phyloP scores from a whole-genome alignment of 2,329 filamentous ascomycete species.

The Raffaelea arxii region DNA sequence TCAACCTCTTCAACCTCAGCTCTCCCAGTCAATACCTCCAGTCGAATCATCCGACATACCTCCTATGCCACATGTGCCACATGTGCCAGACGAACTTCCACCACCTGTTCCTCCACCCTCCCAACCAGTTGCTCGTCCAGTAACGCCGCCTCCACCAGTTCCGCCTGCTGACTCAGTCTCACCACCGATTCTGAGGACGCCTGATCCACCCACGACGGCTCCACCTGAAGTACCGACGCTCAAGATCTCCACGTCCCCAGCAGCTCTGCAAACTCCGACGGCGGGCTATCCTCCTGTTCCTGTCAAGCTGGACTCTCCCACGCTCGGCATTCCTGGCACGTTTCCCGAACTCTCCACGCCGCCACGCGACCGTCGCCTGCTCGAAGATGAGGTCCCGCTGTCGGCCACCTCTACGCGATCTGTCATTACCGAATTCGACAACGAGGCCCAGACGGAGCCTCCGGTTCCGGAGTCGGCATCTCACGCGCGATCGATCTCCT shows the following conservation, averaged over 20 bases:
- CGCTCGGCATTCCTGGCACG: slow-evolving; percentile 55
- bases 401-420: slow-evolving; percentile 52
- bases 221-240: background rate
- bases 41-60: too few relatives aligned
- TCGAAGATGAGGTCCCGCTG: slow-evolving; percentile 30
- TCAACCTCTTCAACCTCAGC: too few relatives aligned
- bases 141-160: background rate
- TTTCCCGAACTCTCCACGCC: slow-evolving; percentile 35
- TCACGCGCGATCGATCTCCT: background rate
- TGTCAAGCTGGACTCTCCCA: slow-evolving; percentile 46
- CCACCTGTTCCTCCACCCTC: too few relatives aligned
- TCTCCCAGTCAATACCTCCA: too few relatives aligned
- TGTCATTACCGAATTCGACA: slow-evolving; percentile 62
- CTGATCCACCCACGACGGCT: background rate
- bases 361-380: slow-evolving; percentile 16
- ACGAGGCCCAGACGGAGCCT: slow-evolving; percentile 56
- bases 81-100: too few relatives aligned
- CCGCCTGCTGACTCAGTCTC: background rate
- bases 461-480: slow-evolving; percentile 20
- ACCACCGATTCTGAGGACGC: too few relatives aligned
- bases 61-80: too few relatives aligned
- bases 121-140: too few relatives aligned
- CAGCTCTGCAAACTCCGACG: slow-evolving; percentile 1
- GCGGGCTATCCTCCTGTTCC: slow-evolving; percentile 5
- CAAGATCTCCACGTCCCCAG: slow-evolving; percentile 5